Evolutionary conservation across 73 alveolate species (phyloP), one percentile per base, ranked within the genome.

Genomic region (Tetrahymena thermophila): DNA sequence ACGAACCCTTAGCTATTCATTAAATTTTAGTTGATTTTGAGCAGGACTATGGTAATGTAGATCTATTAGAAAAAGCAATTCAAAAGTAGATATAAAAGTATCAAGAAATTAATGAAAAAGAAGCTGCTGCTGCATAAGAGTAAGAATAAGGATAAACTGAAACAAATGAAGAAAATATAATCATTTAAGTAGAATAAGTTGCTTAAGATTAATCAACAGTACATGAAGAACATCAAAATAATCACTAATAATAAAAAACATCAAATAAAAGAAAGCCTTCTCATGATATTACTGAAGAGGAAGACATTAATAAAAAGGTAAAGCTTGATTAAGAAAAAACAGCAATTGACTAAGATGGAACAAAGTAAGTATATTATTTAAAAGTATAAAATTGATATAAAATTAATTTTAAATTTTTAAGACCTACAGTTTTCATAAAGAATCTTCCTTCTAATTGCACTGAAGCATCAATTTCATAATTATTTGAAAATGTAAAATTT

Each of bases 11-110:
- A 43, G 38, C 50, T 13, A 83, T 94, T 35, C 43, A 35, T 19
- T 42, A 85, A 57, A 94, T 85, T 34, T 95, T 57, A 50, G 56
- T 95, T 14, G 58, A 95, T 25, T 95, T 95, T 93, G 97, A 95
- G 57, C 28, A 38, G 21, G 43, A 50, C 35, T 85, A 85, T 95
- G 97, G 97, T 14, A 50, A 25, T 95, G 94, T 95, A 85, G 95
- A 85, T 4, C 50, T 55, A 34, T 83, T 95, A 28, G 94, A 95
- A 37, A 95, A 95, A 89, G 95, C 95, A 23, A 93, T n/a, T 1
- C 84, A 94, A 21, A 57, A 71, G 34, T 93, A 94, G 37, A 94
- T 85, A n/a, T 94, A 83, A 85, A 83, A 42, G 23, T 40, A 93
- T 42, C 40, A 93, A 93, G 85, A 93, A 43, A 23, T 42, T 7